These are phyloP conservation scores for Garcia nutans DNA, from an alignment of 345 rosid species.

Conservation along the genomic window DNA sequence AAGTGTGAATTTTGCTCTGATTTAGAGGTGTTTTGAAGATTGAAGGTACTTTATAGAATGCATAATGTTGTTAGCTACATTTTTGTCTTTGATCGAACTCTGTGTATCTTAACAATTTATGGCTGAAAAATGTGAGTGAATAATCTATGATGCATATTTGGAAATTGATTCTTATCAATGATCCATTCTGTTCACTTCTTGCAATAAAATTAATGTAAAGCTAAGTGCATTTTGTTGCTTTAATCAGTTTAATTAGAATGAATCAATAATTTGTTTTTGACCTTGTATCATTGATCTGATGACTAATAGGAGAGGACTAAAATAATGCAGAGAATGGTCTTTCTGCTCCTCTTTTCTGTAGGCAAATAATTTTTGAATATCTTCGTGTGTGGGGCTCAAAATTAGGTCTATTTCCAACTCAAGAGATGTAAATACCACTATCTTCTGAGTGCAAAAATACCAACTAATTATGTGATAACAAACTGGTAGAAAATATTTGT, in stretches of 20 bases:
- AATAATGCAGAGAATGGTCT: background rate
- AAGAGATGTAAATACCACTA: too few relatives aligned
- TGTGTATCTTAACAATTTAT: background rate
- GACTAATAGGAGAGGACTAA: background rate
- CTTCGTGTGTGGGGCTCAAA: too few relatives aligned
- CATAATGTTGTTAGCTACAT: background rate
- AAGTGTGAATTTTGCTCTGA: conserved; percentile 2
- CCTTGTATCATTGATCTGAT: background rate
- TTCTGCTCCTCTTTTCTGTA: too few relatives aligned
- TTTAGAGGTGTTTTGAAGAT: background rate
- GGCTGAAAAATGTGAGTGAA: background rate
- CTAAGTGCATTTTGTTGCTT: background rate
- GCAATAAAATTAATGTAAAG: background rate
- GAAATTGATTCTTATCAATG: background rate
- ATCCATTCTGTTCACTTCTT: too few relatives aligned
- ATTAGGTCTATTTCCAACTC: too few relatives aligned
- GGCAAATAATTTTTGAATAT: too few relatives aligned
- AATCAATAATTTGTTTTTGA: too few relatives aligned
- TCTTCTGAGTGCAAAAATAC: too few relatives aligned
- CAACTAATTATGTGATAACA: too few relatives aligned
- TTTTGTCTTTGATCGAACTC: background rate
- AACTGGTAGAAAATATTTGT: too few relatives aligned
- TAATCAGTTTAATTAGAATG: background rate
- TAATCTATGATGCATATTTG: background rate
- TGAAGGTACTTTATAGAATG: background rate